phyloP scores from a whole-genome alignment of 139 green algal genomes.

The Chlorokybus atmophyticus region DNA sequence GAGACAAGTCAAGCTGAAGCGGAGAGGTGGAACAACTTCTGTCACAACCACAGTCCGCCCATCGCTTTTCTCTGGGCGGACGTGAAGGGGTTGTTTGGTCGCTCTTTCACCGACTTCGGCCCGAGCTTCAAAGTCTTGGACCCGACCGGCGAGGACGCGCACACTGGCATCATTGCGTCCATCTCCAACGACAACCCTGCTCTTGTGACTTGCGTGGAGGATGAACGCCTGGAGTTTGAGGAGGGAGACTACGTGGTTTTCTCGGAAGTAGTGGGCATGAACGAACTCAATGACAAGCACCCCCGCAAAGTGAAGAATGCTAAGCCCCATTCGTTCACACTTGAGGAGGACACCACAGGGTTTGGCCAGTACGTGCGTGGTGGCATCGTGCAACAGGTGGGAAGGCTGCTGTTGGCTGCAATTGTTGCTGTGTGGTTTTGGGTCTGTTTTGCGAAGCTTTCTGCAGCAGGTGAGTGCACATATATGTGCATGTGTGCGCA shows the following conservation, averaged over 20 bases:
- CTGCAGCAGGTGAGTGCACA: no score
- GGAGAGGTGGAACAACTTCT: conserved; percentile 63
- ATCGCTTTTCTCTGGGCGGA: conserved; percentile 79
- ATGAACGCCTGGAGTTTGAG: conserved; percentile 95
- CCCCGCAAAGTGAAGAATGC: conserved; percentile 56
- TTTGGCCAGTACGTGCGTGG: conserved; percentile 56
- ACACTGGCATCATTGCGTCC: conserved; percentile 81
- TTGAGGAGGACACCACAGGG: conserved; percentile 72
- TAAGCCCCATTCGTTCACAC: conserved; percentile 82
- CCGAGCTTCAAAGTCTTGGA: conserved; percentile 71
- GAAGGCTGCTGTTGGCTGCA: no score
- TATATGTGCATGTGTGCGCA: no score
- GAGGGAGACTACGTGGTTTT: conserved; percentile 51
- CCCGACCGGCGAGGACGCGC: conserved; percentile 65
- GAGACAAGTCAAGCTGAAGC: conserved; percentile 44
- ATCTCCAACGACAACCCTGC: conserved; percentile 54
- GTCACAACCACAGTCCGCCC: conserved; percentile 37
- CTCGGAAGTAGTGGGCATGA: conserved; percentile 78
- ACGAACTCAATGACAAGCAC: conserved; percentile 54
- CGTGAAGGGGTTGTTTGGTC: conserved; percentile 78
- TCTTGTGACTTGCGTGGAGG: conserved; percentile 89
- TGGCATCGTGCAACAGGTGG: conserved; percentile 75
- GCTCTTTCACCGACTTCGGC: conserved; percentile 94
- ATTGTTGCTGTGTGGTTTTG: no score
- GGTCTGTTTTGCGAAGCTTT: no score